Evolutionary conservation across 140 eudicot genomes (phyloP), one percentile per base, ranked within the genome.

Genomic region (Erigeron philadelphicus): DNA sequence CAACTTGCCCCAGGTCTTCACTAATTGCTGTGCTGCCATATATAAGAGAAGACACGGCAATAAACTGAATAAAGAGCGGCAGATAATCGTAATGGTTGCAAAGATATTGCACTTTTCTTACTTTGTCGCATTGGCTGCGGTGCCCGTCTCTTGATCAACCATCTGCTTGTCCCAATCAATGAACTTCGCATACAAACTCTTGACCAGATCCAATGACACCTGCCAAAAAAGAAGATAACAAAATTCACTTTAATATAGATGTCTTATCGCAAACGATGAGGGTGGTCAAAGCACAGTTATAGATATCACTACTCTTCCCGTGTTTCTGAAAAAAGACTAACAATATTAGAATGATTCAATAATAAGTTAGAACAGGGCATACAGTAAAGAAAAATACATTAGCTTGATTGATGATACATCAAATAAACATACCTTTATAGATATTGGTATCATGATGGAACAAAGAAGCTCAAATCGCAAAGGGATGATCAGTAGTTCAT

Each of bases 1-100:
- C 98, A 17, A 92, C 98, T 84, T 92, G 98, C 54, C 98, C 98
- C 82, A 92, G 81, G 81, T 92, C 98, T 85, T 92, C 98, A 75
- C 98, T 92, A 42, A 92, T 92, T 83, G 98, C 98, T 82, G 96
- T 88, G 91, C 98, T 92, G 98, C 75, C 91, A 86, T 72, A 77
- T 17, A 76, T 68, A 84, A 88, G 72, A 75, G 79, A 65, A 8
- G 72, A 53, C n/a, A 77, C 6, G 57, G 58, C 58, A 19, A 71
- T 61, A 49, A 64, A 72, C 40, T 64, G 72, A 73, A 71, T 60
- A 50, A 49, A 31, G 55, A 42, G 60, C 56, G 11, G 11, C 63
- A 43, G 38, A 48, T 46, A 21, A 45, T 56, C 59, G 71, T 49
- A 62, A 72, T 58, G 17, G 77, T 15, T 42, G 50, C 69, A 18